Conservation (phyloP, 2,329 filamentous ascomycete genomes). For the Fusarium concolor region DNA sequence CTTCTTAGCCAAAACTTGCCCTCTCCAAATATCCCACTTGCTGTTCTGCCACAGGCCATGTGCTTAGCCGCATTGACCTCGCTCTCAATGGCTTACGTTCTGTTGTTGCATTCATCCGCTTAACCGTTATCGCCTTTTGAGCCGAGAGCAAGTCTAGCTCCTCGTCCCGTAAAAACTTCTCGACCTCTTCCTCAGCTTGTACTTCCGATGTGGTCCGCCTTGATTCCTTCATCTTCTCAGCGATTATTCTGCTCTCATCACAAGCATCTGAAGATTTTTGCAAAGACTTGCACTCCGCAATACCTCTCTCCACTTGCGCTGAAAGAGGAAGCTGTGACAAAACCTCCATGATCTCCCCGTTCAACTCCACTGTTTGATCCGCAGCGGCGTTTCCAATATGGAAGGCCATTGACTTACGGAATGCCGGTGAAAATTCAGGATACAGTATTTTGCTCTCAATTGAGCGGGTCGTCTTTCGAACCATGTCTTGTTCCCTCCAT, state of each 20-base stretch:
- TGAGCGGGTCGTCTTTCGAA: constrained; percentile 46
- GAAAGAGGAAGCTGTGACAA: constrained; percentile 16
- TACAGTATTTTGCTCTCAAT: constrained; percentile 53
- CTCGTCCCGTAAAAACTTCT: background rate
- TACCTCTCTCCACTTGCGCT: constrained; percentile 1
- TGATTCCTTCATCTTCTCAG: background rate
- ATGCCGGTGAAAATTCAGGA: constrained; percentile 43
- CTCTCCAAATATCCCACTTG: constrained; percentile 30
- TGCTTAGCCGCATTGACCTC: constrained; percentile 24
- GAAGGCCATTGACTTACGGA: constrained; percentile 48
- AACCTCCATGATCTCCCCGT: constrained; percentile 35
- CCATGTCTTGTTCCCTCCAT: constrained; percentile 48
- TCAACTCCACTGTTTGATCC: constrained; percentile 39
- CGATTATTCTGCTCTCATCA: background rate
- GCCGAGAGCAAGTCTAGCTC: constrained; percentile 5
- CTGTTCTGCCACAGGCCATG: constrained; percentile 35
- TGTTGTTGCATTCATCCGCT: constrained; percentile 17
- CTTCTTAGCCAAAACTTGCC: constrained; percentile 23
- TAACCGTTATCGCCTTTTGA: constrained; percentile 11
- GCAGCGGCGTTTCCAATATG: constrained; percentile 43
- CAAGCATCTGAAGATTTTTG: background rate
- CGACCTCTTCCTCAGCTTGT: background rate
- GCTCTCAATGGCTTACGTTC: constrained; percentile 13
- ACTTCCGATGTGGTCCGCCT: background rate
- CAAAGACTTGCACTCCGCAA: constrained; percentile 30